phyloP scores from a whole-genome alignment of 2,329 filamentous ascomycete genomes.

The Pseudofabraea citricarpa region DNA sequence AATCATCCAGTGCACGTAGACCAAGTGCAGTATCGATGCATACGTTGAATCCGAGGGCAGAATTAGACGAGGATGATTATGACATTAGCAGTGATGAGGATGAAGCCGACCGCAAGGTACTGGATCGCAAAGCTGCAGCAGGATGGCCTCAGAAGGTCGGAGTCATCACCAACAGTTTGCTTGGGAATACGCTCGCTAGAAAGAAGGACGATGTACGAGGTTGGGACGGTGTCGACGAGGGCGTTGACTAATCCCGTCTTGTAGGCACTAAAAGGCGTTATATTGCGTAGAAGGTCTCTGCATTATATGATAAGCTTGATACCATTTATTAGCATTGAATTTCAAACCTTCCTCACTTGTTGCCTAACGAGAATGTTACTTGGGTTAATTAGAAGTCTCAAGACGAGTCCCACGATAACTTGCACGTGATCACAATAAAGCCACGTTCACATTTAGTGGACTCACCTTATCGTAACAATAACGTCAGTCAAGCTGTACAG shows the following conservation, averaged over 20 bases:
- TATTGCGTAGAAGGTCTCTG: no score
- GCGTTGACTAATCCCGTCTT: conserved; percentile 25
- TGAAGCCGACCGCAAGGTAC: conserved; percentile 15
- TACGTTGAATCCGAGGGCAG: conserved; percentile 15
- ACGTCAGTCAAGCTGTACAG: no score
- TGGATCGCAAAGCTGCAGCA: conserved; percentile 17
- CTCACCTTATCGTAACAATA: no score
- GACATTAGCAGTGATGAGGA: conserved; percentile 26
- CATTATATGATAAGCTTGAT: no score
- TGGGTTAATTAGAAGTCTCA: no score
- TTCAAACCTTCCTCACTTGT: no score
- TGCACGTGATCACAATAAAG: no score
- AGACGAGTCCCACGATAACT: no score
- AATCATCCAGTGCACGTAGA: conserved; percentile 3
- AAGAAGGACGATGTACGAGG: conserved; percentile 23
- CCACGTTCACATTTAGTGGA: no score
- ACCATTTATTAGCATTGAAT: no score
- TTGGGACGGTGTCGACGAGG: conserved; percentile 23
- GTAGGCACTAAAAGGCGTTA: no score
- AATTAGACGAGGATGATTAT: conserved; percentile 21
- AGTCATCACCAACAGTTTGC: conserved; percentile 25
- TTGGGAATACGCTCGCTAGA: conserved; percentile 25
- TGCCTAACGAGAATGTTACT: no score
- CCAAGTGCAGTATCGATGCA: conserved; percentile 23
- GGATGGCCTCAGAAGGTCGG: conserved; percentile 26